A percentile compares a stretch with the other conserved stretches of the same genome.
Conservation (phyloP, 225 moss, liverwort and hornwort species). For the Polytrichum commune region DNA sequence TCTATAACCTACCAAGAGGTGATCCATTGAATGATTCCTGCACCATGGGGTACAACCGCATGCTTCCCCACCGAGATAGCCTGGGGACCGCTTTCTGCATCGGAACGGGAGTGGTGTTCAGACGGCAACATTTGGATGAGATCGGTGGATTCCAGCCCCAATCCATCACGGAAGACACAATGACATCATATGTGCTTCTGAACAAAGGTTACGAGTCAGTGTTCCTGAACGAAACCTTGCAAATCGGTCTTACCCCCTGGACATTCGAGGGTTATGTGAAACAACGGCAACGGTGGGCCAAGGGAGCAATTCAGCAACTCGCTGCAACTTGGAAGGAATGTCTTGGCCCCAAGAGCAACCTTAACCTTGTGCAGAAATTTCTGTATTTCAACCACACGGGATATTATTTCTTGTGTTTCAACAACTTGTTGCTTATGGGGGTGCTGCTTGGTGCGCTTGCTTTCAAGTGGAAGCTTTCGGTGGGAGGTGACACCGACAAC, state of each 20-base stretch:
- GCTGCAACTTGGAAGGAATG: constrained; percentile 32
- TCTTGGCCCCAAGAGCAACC: constrained; percentile 38
- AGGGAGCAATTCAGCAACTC: constrained; percentile 56
- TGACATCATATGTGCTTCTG: constrained; percentile 46
- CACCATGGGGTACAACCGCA: constrained; percentile 36
- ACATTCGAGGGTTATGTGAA: constrained; percentile 51
- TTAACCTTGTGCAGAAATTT: constrained; percentile 38
- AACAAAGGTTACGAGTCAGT: constrained; percentile 46
- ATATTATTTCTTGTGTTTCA: constrained; percentile 43
- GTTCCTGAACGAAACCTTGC: constrained; percentile 45
- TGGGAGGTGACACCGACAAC: constrained; percentile 26
- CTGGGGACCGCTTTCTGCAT: constrained; percentile 22
- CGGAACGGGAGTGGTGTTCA: constrained; percentile 17
- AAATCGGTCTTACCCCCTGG: constrained; percentile 52
- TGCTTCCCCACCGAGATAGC: constrained; percentile 36
- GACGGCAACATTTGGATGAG: constrained; percentile 40
- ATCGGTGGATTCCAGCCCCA: constrained; percentile 59
- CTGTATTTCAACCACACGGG: constrained; percentile 44
- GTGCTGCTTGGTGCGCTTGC: constrained; percentile 19
- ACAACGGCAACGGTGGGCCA: constrained; percentile 46
- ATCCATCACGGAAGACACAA: constrained; percentile 60
- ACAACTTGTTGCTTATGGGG: constrained; percentile 30
- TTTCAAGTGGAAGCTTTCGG: constrained; percentile 18
- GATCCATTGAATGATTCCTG: constrained; percentile 47
- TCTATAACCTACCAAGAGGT: constrained; percentile 44